Percentiles rank a stretch among this genome's conserved stretches.
Evolutionary conservation across 2,329 filamentous ascomycete species (phyloP).

Genomic region (Talaromyces sp.): DNA sequence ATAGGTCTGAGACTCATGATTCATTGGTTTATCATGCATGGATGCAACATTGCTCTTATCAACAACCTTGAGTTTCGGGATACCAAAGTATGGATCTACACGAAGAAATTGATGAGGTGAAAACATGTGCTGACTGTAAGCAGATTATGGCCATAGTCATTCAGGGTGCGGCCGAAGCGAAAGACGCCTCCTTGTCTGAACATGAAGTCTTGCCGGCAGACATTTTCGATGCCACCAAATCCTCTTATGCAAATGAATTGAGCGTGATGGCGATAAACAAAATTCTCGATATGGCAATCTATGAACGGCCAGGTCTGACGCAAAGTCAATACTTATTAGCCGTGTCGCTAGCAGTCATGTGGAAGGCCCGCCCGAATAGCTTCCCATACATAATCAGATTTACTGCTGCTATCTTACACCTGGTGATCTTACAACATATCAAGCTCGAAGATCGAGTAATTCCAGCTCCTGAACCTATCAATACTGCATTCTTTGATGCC

Average conservation of each 20-base stretch:
- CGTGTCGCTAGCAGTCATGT: neutral
- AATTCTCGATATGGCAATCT: neutral
- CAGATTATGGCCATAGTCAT: constrained; percentile 12
- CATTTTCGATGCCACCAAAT: neutral
- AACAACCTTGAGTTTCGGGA: constrained; percentile 63
- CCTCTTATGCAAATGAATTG: neutral
- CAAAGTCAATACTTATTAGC: neutral
- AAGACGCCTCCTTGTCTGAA: neutral
- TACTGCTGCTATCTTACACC: neutral
- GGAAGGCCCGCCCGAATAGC: neutral
- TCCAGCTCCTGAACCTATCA: no score
- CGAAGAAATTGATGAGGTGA: neutral
- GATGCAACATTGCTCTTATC: constrained; percentile 61
- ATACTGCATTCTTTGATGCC: neutral
- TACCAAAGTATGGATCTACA: constrained; percentile 52
- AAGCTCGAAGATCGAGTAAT: constrained; percentile 1
- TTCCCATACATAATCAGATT: neutral
- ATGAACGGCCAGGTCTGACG: neutral
- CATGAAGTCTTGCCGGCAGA: neutral
- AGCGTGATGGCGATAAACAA: neutral
- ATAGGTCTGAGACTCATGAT: constrained; percentile 47
- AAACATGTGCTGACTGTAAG: neutral
- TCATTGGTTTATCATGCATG: constrained; percentile 52
- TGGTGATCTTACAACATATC: neutral
- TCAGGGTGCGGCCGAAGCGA: neutral